Evolutionary conservation across 2,329 filamentous ascomycete genomes (phyloP).

Genomic region (Clarireedia sp.): DNA sequence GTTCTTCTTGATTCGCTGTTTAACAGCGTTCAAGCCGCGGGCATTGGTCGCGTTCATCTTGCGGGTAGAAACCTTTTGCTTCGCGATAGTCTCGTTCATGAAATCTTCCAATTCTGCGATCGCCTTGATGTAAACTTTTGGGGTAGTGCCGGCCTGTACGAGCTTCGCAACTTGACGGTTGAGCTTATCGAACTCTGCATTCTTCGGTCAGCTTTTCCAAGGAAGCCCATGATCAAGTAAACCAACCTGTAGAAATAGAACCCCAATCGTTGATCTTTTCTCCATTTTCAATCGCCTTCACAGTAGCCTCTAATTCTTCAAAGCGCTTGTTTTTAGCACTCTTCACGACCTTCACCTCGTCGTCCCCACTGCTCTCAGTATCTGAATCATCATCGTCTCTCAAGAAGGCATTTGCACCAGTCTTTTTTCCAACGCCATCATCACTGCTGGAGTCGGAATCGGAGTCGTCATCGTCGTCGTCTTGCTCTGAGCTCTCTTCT

Average conservation of each 20-base stretch:
- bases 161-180: slow-evolving; percentile 80
- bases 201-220: slow-evolving; percentile 15
- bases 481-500: slow-evolving; percentile 39
- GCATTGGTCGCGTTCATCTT: slow-evolving; percentile 98
- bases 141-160: slow-evolving; percentile 65
- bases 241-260: slow-evolving; percentile 76
- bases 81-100: slow-evolving; percentile 87
- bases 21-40: slow-evolving; percentile 89
- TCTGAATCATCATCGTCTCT: slow-evolving; percentile 68
- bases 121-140: slow-evolving; percentile 87
- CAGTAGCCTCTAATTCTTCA: slow-evolving; percentile 84
- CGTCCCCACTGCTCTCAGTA: slow-evolving; percentile 69
- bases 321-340: slow-evolving; percentile 96
- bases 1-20: slow-evolving; percentile 98
- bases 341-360: slow-evolving; percentile 80
- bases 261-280: slow-evolving; percentile 98
- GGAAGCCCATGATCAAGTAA: slow-evolving; percentile 15
- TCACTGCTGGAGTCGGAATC: slow-evolving; percentile 46
- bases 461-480: slow-evolving; percentile 47
- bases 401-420: slow-evolving; percentile 78
- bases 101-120: slow-evolving; percentile 90
- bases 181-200: slow-evolving; percentile 83
- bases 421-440: slow-evolving; percentile 54
- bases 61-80: slow-evolving; percentile 92
- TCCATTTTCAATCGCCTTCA: slow-evolving; percentile 90